A percentile compares a stretch with the other conserved stretches of the same genome.
Evolutionary conservation across 2,329 filamentous ascomycete species (phyloP).

Genomic region (Graphilbum sp.): DNA sequence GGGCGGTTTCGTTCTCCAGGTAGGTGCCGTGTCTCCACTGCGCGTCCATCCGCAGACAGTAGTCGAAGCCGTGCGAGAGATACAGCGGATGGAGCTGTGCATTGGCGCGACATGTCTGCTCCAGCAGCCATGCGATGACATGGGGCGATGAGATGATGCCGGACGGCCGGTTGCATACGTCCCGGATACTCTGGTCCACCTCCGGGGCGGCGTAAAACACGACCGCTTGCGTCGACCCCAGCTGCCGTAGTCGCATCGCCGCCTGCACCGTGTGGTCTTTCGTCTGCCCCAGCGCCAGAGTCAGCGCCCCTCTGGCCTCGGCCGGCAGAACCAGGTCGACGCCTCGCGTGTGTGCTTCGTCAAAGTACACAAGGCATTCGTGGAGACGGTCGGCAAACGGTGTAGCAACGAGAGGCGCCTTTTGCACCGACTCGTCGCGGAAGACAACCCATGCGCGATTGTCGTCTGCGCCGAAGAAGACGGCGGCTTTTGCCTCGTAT

Average conservation of each 20-base stretch:
- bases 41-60: constrained; percentile 37
- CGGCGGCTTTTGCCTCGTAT: constrained; percentile 25
- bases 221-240: constrained; percentile 37
- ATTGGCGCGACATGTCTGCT: constrained; percentile 43
- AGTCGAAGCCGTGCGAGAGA: constrained; percentile 42
- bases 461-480: constrained; percentile 27
- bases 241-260: constrained; percentile 47
- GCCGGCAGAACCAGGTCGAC: constrained; percentile 40
- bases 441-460: constrained; percentile 3
- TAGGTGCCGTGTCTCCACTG: constrained; percentile 17
- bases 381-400: constrained; percentile 11
- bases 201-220: constrained; percentile 40
- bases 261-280: constrained; percentile 50
- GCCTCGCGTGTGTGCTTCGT: constrained; percentile 44
- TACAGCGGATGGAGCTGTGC: constrained; percentile 44
- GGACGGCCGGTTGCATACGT: constrained; percentile 19
- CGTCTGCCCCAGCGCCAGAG: constrained; percentile 36
- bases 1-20: constrained; percentile 18
- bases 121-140: constrained; percentile 40
- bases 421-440: background rate
- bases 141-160: constrained; percentile 20
- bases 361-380: constrained; percentile 39
- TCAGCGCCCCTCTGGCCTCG: constrained; percentile 32
- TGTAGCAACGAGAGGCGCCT: constrained; percentile 1
- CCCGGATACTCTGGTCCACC: constrained; percentile 43